Conservation (phyloP, 345 rosid species). For the Adansonia digitata region DNA sequence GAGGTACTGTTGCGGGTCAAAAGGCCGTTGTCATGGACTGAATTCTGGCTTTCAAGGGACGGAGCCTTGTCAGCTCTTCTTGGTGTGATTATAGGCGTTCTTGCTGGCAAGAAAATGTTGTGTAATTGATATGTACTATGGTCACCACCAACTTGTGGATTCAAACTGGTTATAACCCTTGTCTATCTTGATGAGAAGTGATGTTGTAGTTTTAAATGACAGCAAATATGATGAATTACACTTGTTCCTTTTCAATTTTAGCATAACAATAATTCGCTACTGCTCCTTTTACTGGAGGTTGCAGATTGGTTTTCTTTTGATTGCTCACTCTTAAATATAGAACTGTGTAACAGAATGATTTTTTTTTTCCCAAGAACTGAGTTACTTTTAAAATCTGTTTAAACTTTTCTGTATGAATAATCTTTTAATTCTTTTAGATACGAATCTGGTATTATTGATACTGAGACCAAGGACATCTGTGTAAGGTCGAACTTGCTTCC, state of each 20-base stretch:
- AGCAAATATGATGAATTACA: neutral
- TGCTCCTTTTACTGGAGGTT: neutral
- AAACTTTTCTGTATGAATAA: neutral
- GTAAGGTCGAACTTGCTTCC: neutral
- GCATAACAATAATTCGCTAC: neutral
- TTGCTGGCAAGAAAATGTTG: conserved; percentile 37
- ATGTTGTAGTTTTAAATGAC: neutral
- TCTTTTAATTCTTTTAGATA: neutral
- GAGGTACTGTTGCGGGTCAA: conserved; percentile 49
- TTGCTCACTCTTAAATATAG: neutral
- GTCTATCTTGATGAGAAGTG: neutral
- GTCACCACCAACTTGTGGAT: conserved; percentile 2
- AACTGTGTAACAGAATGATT: neutral
- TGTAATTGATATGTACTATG: neutral
- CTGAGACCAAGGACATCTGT: neutral
- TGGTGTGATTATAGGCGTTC: conserved; percentile 40
- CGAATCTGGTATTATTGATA: neutral
- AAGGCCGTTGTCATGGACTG: conserved; percentile 72
- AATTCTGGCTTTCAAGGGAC: conserved; percentile 77
- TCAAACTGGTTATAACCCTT: conserved; percentile 3
- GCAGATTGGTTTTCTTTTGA: neutral
- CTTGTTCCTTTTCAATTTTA: neutral
- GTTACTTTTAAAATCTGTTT: neutral
- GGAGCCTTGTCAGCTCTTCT: conserved; percentile 54
- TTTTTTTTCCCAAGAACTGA: neutral